A percentile compares a stretch with the other conserved stretches of the same genome.
These are phyloP conservation scores for Neurospora hispaniola DNA, from an alignment of 495 filamentous ascomycete species.

Conservation along the genomic window DNA sequence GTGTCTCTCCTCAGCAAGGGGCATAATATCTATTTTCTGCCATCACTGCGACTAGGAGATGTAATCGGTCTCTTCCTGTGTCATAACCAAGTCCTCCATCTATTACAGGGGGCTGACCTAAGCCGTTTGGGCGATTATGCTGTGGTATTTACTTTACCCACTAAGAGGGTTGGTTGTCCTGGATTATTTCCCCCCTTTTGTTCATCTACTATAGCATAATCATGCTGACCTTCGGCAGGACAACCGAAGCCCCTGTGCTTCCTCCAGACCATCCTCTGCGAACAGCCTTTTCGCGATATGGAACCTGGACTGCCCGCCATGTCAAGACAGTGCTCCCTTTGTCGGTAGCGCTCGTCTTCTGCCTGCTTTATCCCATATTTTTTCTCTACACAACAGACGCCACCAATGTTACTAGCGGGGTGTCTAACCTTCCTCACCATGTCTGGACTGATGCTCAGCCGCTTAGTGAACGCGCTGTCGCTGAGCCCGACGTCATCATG, in stretches of 20 bases:
- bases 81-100: background rate
- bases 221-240: conserved; percentile 28
- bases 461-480: conserved; percentile 26
- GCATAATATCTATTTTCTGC: background rate
- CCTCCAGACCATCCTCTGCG: conserved; percentile 49
- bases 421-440: conserved; percentile 56
- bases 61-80: background rate
- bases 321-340: conserved; percentile 54
- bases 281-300: conserved; percentile 49
- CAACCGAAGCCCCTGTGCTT: conserved; percentile 52
- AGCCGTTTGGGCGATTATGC: conserved; percentile 22
- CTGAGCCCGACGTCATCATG: conserved; percentile 44
- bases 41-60: background rate
- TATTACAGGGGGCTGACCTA: background rate
- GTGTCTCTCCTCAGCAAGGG: background rate
- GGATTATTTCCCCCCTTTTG: conserved; percentile 3
- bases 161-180: conserved; percentile 44
- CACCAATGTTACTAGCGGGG: conserved; percentile 45
- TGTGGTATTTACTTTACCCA: conserved; percentile 56
- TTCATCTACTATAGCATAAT: background rate
- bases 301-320: conserved; percentile 52
- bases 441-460: conserved; percentile 66
- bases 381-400: conserved; percentile 56
- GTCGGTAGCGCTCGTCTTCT: conserved; percentile 49
- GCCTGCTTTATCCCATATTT: conserved; percentile 55